Conservation (phyloP, 2,329 filamentous ascomycete genomes). For the Aspergillus phoenicis region DNA sequence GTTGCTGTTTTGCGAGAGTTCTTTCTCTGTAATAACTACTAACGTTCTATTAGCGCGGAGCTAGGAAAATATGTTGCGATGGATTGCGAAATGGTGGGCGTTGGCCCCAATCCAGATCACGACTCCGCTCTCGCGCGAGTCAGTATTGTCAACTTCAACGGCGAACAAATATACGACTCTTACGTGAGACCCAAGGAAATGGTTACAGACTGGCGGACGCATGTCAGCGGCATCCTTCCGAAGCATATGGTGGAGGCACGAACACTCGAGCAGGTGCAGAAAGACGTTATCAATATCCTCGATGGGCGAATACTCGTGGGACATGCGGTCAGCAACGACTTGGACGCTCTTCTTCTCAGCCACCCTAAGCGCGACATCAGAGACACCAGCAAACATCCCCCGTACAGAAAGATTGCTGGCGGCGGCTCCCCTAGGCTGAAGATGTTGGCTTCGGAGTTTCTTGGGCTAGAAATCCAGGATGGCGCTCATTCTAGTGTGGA, state of each 20-base stretch:
- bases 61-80: constrained; percentile 89
- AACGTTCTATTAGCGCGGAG: constrained; percentile 56
- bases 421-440: constrained; percentile 56
- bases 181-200: constrained; percentile 77
- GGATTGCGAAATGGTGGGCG: constrained; percentile 98
- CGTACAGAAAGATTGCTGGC: constrained; percentile 66
- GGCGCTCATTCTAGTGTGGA: constrained; percentile 65
- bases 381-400: constrained; percentile 78
- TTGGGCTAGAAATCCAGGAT: constrained; percentile 62
- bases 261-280: constrained; percentile 75
- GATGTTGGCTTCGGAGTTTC: constrained; percentile 57
- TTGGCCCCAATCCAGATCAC: constrained; percentile 63
- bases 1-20: constrained; percentile 16
- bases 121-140: constrained; percentile 81
- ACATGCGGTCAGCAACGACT: constrained; percentile 78
- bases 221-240: constrained; percentile 77
- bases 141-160: constrained; percentile 91
- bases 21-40: constrained; percentile 11
- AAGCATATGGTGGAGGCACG: constrained; percentile 71
- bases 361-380: constrained; percentile 78
- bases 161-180: constrained; percentile 89
- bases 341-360: constrained; percentile 72
- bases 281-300: constrained; percentile 69
- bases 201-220: constrained; percentile 89
- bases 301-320: constrained; percentile 75